Conservation (phyloP, 164 flowering plant species). For the Liriodendron chinense region DNA sequence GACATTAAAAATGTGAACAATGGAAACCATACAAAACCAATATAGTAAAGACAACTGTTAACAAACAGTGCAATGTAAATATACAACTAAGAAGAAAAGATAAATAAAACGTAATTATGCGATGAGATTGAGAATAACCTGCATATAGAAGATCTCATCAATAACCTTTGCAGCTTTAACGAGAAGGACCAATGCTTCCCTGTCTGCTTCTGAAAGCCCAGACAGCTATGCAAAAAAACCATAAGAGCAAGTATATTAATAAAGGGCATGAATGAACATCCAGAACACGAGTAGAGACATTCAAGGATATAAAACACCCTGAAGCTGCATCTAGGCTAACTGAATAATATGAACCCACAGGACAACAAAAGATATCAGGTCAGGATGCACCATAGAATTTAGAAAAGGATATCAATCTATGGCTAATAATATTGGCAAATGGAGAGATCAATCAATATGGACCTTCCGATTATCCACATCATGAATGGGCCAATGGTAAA, state of each 20-base stretch:
- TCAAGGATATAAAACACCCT: no score
- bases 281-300: no score
- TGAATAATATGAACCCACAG: no score
- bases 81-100: not conserved
- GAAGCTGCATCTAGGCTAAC: no score
- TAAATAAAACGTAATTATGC: not conserved
- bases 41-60: not conserved
- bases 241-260: not conserved
- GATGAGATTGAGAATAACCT: conserved; percentile 39
- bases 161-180: conserved; percentile 72
- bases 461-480: not conserved
- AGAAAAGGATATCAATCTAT: no score
- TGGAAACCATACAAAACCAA: not conserved
- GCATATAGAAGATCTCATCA: conserved; percentile 74
- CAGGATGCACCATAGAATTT: no score
- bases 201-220: conserved; percentile 68
- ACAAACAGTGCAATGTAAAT: not conserved
- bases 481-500: not conserved
- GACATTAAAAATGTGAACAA: not conserved
- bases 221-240: conserved; percentile 43
- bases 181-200: conserved; percentile 52
- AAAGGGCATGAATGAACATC: not conserved
- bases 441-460: not conserved
- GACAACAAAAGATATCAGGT: no score
- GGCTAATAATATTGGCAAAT: no score